Evolutionary conservation across 257 asterid species (phyloP), one percentile per base, ranked within the genome.

Genomic region (Nicotiana sylvestris): DNA sequence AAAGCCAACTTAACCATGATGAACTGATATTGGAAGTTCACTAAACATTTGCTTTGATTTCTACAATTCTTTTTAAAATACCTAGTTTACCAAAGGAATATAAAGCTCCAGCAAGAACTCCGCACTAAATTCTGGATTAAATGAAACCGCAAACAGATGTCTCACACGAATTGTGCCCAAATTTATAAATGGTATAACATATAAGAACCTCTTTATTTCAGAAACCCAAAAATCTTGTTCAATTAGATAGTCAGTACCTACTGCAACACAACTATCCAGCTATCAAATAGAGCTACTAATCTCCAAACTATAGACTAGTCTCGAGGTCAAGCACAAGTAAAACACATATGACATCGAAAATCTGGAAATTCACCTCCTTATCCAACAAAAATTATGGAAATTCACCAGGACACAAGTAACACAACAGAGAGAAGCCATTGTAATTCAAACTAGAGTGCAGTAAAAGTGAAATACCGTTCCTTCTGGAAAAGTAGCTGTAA

Each of bases 1-100:
- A 9, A 74, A 51, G 39, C 80, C 64, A 74, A 74, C 76, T 17
- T 67, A 67, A 67, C 62, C 33, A 74, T 15, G 80, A 74, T 74
- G 43, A 74, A 74, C 78, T 7, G 60, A 74, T 27, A 49, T 43
- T 74, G 11, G 62, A 74, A 27, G 62, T 49, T 74, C 80, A 72
- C 35, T 2, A 43, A 72, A 46, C 7, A 72, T 43, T 21, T 72
- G 37, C 37, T 72, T 72, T 3, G 21, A 43, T 72, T 72, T 43
- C 37, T 72, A n/a, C 35, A 43, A 9, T 70, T 21, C 57, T 11
- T 43, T 2, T 21, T 10, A 5, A 72, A 46, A 25, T 21, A 70
- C 37, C 6, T 72, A 72, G 60, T 21, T 5, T 18, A 72, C 35
- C 21, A 46, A 70, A 70, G 78, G 78, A 46, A 18, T 72, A 46